Conservation (phyloP, 2,329 filamentous ascomycete genomes). For the Epichloe elymi region DNA sequence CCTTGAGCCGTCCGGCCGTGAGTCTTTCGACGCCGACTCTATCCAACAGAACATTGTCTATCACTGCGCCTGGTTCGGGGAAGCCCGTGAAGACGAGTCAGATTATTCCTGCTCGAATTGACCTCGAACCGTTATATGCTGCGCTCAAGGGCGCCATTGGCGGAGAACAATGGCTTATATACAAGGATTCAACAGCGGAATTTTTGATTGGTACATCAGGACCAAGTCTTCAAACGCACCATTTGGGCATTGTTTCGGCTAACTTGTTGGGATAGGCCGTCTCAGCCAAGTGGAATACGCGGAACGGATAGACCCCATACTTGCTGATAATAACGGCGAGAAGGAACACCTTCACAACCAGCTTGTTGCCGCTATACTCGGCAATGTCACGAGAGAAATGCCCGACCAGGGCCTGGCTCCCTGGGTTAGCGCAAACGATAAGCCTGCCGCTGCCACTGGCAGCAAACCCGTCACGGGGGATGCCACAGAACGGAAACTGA, state of each 20-base stretch:
- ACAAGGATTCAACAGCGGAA: constrained; percentile 49
- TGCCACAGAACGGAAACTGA: constrained; percentile 50
- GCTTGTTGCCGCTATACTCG: constrained; percentile 52
- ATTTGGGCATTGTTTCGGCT: constrained; percentile 10
- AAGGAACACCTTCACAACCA: constrained; percentile 55
- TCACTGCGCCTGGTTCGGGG: constrained; percentile 33
- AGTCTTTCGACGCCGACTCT: constrained; percentile 46
- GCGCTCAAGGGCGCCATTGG: constrained; percentile 46
- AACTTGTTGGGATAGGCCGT: constrained; percentile 33
- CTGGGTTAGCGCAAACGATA: constrained; percentile 61
- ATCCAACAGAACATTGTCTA: constrained; percentile 42
- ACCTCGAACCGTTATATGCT: constrained; percentile 52
- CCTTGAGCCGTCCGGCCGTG: constrained; percentile 47
- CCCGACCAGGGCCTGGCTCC: constrained; percentile 54
- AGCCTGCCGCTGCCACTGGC: constrained; percentile 41
- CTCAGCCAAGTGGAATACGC: constrained; percentile 50
- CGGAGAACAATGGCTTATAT: constrained; percentile 47
- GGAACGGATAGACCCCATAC: constrained; percentile 45
- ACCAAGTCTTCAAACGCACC: not conserved
- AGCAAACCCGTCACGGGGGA: constrained; percentile 50
- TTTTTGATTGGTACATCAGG: constrained; percentile 44
- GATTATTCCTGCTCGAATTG: constrained; percentile 51
- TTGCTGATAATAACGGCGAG: constrained; percentile 43
- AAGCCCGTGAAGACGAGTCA: constrained; percentile 48
- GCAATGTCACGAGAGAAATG: constrained; percentile 56